phyloP scores from a whole-genome alignment of 2,329 filamentous ascomycete genomes.

The Alternaria infectoria region DNA sequence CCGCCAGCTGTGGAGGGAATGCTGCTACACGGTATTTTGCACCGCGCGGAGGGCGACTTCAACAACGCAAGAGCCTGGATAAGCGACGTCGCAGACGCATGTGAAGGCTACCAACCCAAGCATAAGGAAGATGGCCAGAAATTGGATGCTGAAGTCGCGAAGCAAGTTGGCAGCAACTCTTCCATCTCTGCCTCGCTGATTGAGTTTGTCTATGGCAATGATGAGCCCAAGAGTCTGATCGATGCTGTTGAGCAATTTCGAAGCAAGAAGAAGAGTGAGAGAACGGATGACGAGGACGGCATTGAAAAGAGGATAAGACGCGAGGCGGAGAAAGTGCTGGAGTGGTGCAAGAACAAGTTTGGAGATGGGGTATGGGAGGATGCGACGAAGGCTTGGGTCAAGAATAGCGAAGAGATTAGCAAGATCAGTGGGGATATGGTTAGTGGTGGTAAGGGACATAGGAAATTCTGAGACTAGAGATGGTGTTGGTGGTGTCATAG shows the following conservation, averaged over 20 bases:
- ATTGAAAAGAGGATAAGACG: constrained; percentile 42
- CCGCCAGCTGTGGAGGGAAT: constrained; percentile 58
- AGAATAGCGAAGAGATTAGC: constrained; percentile 49
- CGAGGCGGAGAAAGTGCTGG: constrained; percentile 52
- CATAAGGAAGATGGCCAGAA: constrained; percentile 18
- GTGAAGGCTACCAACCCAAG: constrained; percentile 43
- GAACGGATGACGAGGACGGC: constrained; percentile 23
- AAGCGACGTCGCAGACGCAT: constrained; percentile 49
- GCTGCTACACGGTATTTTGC: constrained; percentile 59
- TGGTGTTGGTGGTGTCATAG: background rate
- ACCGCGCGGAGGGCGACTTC: constrained; percentile 59
- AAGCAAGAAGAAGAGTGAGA: constrained; percentile 23
- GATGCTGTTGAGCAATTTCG: constrained; percentile 48
- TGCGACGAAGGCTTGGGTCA: constrained; percentile 54
- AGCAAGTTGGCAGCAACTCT: constrained; percentile 7
- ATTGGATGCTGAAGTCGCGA: constrained; percentile 12
- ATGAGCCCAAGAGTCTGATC: constrained; percentile 37
- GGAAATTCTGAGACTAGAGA: constrained; percentile 50
- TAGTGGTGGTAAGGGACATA: constrained; percentile 52
- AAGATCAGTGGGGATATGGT: constrained; percentile 54
- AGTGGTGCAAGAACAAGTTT: constrained; percentile 56
- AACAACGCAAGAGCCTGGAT: constrained; percentile 59
- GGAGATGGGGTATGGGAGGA: constrained; percentile 52
- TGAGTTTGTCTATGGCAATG: constrained; percentile 27
- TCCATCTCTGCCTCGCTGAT: constrained; percentile 14